A percentile compares a stretch with the other conserved stretches of the same genome.
These are phyloP conservation scores for Epichloe uncinata DNA, from an alignment of 2,329 filamentous ascomycete species.

Conservation along the genomic window DNA sequence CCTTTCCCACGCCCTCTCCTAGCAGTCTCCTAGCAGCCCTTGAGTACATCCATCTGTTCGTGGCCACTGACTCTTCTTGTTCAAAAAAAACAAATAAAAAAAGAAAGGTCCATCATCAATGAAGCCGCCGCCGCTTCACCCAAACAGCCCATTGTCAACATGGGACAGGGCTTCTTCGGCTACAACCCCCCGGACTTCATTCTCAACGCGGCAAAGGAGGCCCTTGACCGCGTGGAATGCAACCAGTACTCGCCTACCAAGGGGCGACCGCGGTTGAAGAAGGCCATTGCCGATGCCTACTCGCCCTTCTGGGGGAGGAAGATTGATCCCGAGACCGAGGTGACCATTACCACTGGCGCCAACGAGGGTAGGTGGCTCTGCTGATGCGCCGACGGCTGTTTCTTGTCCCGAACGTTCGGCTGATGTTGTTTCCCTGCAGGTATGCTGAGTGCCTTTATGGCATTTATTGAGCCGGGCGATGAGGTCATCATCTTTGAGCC, in stretches of 20 bases:
- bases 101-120: conserved; percentile 54
- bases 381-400: background rate
- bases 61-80: background rate
- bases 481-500: conserved; percentile 98
- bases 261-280: conserved; percentile 79
- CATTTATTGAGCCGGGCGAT: conserved; percentile 83
- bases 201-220: conserved; percentile 78
- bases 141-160: conserved; percentile 50
- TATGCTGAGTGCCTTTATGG: conserved; percentile 98
- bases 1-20: too few species aligned
- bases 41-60: background rate
- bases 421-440: conserved; percentile 18
- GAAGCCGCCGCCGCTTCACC: conserved; percentile 50
- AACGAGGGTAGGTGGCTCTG: conserved; percentile 45
- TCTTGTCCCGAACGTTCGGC: background rate
- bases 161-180: conserved; percentile 63
- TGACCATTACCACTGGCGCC: conserved; percentile 85
- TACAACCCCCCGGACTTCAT: conserved; percentile 96
- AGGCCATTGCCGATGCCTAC: conserved; percentile 88
- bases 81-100: too few species aligned
- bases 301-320: conserved; percentile 73
- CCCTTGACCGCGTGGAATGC: conserved; percentile 83
- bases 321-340: conserved; percentile 79
- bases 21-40: background rate
- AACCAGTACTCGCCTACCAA: conserved; percentile 98